These are phyloP conservation scores for Coniochaeta ligniaria DNA, from an alignment of 2,329 filamentous ascomycete species.

Conservation along the genomic window DNA sequence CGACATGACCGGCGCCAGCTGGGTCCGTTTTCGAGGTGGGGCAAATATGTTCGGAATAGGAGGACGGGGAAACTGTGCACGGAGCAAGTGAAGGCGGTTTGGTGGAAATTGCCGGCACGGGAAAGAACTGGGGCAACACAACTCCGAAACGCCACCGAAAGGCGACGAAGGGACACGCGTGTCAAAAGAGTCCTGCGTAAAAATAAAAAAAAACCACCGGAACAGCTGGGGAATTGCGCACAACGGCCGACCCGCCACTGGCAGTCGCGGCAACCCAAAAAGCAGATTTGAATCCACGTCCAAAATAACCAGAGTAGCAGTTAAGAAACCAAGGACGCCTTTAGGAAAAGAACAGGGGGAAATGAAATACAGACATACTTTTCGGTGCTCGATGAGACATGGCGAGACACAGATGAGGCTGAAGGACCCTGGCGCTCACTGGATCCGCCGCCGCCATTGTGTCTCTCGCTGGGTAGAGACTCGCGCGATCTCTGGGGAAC, in stretches of 20 bases:
- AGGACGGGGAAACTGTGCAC: conserved; percentile 7
- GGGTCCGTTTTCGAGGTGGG: conserved; percentile 7
- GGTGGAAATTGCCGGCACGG: conserved; percentile 16
- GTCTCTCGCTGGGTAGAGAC: conserved; percentile 44
- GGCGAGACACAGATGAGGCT: conserved; percentile 37
- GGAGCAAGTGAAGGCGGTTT: conserved; percentile 13
- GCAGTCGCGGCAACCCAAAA: not conserved
- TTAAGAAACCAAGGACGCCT: not conserved
- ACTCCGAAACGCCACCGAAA: conserved; percentile 11
- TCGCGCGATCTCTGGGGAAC: conserved; percentile 45
- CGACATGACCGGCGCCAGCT: not conserved
- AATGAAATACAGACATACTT: conserved; percentile 40
- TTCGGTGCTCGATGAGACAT: conserved; percentile 38
- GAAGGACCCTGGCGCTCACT: conserved; percentile 35
- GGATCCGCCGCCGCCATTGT: conserved; percentile 31
- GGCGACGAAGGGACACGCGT: not conserved
- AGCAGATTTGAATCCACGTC: not conserved
- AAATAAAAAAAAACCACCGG: not conserved
- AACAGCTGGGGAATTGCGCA: not conserved
- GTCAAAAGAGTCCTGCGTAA: not conserved
- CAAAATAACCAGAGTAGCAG: not conserved
- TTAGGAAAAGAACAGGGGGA: conserved; percentile 1
- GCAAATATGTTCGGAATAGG: conserved; percentile 10
- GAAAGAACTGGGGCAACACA: conserved; percentile 14
- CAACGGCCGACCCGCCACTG: not conserved